Conservation (phyloP, 192 early-diverging fungal species). For the Cladochytrium replicatum region DNA sequence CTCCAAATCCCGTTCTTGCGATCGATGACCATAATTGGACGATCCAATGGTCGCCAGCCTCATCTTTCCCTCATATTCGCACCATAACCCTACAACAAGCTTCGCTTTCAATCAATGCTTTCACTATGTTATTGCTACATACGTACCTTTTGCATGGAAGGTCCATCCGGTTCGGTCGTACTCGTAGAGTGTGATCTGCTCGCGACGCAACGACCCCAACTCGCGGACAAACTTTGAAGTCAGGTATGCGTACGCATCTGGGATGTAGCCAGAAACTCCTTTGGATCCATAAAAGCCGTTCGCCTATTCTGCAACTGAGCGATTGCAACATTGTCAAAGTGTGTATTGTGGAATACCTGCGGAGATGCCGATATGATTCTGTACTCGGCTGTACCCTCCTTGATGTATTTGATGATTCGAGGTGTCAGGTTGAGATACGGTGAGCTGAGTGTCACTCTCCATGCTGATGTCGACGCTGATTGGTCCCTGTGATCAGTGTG, state of each 20-base stretch:
- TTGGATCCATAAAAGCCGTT: constrained; percentile 85
- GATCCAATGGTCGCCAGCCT: constrained; percentile 89
- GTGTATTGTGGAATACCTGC: constrained; percentile 37
- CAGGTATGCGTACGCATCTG: constrained; percentile 82
- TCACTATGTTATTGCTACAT: constrained; percentile 20
- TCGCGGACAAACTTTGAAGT: constrained; percentile 56
- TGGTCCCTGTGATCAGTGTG: constrained; percentile 10
- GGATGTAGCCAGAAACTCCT: constrained; percentile 80
- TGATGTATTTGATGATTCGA: constrained; percentile 50
- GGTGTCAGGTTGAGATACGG: constrained; percentile 91
- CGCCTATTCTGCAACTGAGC: constrained; percentile 57
- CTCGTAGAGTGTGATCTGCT: constrained; percentile 62
- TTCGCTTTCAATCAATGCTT: constrained; percentile 43
- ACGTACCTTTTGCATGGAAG: constrained; percentile 86
- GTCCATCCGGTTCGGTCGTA: constrained; percentile 80
- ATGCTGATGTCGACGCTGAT: constrained; percentile 22
- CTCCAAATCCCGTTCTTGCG: constrained; percentile 84
- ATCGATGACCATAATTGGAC: constrained; percentile 87
- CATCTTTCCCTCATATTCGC: too few relatives aligned
- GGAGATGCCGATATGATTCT: constrained; percentile 76
- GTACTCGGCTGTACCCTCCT: constrained; percentile 50
- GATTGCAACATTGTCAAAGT: background rate
- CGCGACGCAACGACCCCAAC: constrained; percentile 1
- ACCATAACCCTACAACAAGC: too few relatives aligned
- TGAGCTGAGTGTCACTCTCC: constrained; percentile 65